These are phyloP conservation scores for Cystobasidium onofrii DNA, from an alignment of 768 basidiomycete species.

Conservation along the genomic window DNA sequence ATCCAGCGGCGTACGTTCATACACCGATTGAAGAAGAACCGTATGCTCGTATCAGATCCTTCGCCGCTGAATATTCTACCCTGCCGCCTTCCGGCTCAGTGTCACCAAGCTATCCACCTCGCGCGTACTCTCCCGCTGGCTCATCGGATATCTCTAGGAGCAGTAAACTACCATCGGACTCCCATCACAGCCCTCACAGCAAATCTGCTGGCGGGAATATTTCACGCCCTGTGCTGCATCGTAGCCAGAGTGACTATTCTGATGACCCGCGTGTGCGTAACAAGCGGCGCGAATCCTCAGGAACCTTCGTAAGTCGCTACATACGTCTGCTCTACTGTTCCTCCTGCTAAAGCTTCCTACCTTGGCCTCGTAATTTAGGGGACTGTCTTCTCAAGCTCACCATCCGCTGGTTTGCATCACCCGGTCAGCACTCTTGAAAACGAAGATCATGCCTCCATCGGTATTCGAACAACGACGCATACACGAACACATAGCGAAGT, in stretches of 20 bases:
- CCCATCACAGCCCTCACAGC: not conserved
- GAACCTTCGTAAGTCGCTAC: not conserved
- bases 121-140: not conserved
- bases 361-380: too few species aligned
- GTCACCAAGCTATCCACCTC: slow-evolving; percentile 3
- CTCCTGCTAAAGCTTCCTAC: too few species aligned
- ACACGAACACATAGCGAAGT: slow-evolving; percentile 5
- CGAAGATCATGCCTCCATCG: not conserved
- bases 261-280: not conserved
- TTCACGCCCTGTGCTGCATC: not conserved
- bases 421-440: slow-evolving; percentile 8
- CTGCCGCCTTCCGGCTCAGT: not conserved
- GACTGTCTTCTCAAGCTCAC: not conserved
- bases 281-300: not conserved
- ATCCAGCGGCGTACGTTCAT: not conserved
- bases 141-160: not conserved
- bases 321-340: not conserved
- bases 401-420: not conserved
- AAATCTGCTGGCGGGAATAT: not conserved
- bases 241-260: not conserved
- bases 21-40: not conserved
- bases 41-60: not conserved
- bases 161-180: not conserved
- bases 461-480: not conserved
- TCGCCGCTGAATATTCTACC: not conserved